Evolutionary conservation across 108 stramenopile genomes (phyloP).

Genomic region (Cyclotella atomus): DNA sequence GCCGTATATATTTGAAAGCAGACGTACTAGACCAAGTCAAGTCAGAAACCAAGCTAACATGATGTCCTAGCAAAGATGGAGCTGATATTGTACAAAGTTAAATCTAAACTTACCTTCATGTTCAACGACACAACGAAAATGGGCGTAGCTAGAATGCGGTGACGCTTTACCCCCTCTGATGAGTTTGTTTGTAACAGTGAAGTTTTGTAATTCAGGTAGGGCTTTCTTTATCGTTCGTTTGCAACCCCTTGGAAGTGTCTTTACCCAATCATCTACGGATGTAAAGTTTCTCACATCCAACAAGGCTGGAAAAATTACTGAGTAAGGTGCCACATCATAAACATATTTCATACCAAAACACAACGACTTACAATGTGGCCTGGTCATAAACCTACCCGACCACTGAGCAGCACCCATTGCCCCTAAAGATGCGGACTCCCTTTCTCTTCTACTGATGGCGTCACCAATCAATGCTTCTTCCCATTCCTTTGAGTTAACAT

Average conservation of each 20-base stretch:
- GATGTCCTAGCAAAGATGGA: too few relatives aligned
- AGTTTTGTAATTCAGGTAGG: slow-evolving; percentile 53
- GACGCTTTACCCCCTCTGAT: slow-evolving; percentile 65
- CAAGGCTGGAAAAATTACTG: slow-evolving; percentile 42
- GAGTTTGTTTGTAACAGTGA: slow-evolving; percentile 62
- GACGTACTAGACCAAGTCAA: too few relatives aligned
- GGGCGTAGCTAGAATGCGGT: slow-evolving; percentile 75
- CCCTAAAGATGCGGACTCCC: slow-evolving; percentile 71
- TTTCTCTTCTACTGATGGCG: slow-evolving; percentile 47
- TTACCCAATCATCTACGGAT: slow-evolving; percentile 72
- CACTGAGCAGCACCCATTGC: slow-evolving; percentile 83
- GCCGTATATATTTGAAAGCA: slow-evolving; percentile 49
- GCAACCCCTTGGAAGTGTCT: slow-evolving; percentile 62
- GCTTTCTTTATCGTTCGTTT: slow-evolving; percentile 68
- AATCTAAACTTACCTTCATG: too few relatives aligned
- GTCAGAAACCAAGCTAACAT: too few relatives aligned
- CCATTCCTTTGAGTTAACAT: slow-evolving; percentile 25
- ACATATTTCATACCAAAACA: too few relatives aligned
- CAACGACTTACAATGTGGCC: slow-evolving; percentile 61
- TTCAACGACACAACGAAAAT: slow-evolving; percentile 78
- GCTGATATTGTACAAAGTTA: too few relatives aligned
- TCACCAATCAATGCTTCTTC: slow-evolving; percentile 62
- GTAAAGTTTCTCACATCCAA: slow-evolving; percentile 57
- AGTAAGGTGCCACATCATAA: too few relatives aligned
- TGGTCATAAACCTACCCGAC: slow-evolving; percentile 69